Evolutionary conservation across 306 rosid genomes (phyloP).

Genomic region (Begonia fuchsioides): DNA sequence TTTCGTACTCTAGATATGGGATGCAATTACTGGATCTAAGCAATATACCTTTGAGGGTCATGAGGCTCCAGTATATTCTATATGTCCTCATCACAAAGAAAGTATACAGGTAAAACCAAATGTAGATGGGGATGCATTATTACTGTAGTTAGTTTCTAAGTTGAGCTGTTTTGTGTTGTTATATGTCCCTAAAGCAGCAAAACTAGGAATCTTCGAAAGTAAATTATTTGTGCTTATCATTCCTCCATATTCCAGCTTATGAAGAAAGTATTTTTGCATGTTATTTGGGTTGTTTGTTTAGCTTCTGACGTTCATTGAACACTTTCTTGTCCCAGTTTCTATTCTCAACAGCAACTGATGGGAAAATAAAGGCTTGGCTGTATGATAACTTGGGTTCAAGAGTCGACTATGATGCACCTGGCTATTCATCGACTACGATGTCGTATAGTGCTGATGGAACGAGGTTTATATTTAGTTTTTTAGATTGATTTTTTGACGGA

Average conservation of each 20-base stretch:
- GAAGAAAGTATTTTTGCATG: background rate
- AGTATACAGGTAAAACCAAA: conserved; percentile 61
- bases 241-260: no score
- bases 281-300: background rate
- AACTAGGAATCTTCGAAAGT: no score
- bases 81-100: conserved; percentile 97
- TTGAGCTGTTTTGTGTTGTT: no score
- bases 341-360: conserved; percentile 96
- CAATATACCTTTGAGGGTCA: conserved; percentile 86
- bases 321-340: conserved; percentile 44
- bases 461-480: conserved; percentile 33
- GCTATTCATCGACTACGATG: conserved; percentile 91
- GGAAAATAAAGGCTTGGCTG: conserved; percentile 99
- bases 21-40: conserved; percentile 66
- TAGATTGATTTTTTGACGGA: conserved; percentile 4
- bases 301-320: background rate
- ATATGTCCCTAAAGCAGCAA: no score
- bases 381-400: conserved; percentile 93
- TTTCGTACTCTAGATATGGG: conserved; percentile 72
- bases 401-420: conserved; percentile 96
- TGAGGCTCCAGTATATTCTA: conserved; percentile 85
- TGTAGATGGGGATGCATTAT: background rate
- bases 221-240: no score
- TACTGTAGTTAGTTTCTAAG: no score
- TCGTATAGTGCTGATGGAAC: conserved; percentile 92